A percentile compares a stretch with the other conserved stretches of the same genome.
Conservation (phyloP, 2,329 filamentous ascomycete species). For the Alternaria consortialis region DNA sequence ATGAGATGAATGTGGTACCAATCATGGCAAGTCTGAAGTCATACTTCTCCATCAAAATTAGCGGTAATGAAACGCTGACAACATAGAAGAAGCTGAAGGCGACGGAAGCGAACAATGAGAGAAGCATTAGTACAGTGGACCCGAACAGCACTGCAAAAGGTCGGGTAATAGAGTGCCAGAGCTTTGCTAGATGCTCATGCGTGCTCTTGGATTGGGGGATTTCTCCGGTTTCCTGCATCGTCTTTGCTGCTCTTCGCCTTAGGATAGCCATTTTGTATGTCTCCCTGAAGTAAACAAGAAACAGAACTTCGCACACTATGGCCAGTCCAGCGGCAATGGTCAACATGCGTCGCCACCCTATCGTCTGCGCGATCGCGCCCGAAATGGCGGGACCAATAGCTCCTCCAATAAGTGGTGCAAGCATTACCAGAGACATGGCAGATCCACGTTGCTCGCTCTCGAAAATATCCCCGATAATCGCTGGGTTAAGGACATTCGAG, state of each 20-base stretch:
- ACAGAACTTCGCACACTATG: constrained; percentile 59
- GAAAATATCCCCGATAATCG: constrained; percentile 72
- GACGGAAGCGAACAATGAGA: constrained; percentile 56
- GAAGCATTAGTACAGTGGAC: constrained; percentile 64
- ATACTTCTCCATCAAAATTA: constrained; percentile 54
- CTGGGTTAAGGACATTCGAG: constrained; percentile 67
- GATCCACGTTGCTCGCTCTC: constrained; percentile 64
- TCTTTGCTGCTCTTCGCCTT: constrained; percentile 32
- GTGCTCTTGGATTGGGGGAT: constrained; percentile 17
- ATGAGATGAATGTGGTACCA: constrained; percentile 64
- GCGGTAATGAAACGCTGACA: constrained; percentile 57
- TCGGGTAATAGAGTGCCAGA: constrained; percentile 53
- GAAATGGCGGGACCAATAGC: constrained; percentile 66
- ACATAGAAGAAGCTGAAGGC: constrained; percentile 59
- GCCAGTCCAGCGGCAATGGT: constrained; percentile 62
- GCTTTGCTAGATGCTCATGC: constrained; percentile 33
- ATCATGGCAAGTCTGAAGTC: constrained; percentile 59
- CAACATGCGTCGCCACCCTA: constrained; percentile 65
- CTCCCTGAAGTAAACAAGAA: constrained; percentile 64
- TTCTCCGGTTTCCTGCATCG: constrained; percentile 20
- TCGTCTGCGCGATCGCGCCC: constrained; percentile 62
- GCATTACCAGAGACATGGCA: constrained; percentile 65
- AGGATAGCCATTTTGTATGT: constrained; percentile 69
- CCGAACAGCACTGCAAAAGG: constrained; percentile 56
- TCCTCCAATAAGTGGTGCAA: constrained; percentile 67